Evolutionary conservation across 2,329 filamentous ascomycete species (phyloP), one percentile per base, ranked within the genome.

Genomic region (Mariannaea sp.): DNA sequence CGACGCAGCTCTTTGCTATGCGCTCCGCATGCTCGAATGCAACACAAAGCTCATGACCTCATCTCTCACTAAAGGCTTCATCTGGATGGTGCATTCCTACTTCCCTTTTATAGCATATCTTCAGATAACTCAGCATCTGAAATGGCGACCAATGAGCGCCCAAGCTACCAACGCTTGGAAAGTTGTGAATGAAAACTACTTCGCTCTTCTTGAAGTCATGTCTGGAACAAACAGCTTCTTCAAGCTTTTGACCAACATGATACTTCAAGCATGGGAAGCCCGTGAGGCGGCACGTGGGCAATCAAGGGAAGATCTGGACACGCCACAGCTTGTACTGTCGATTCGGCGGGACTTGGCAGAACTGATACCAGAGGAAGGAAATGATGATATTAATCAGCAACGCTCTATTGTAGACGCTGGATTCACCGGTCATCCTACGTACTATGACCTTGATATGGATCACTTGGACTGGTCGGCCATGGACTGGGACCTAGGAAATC

Each of bases 71-170:
- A 65, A 64, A 5, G 64, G 72, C 0, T 77, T 68, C 35, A 58
- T 36, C 3, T 79, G 77, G 76, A 66, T 72, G 7, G 36, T 67
- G 1, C 58, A 68, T 1, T 65, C 68, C 1, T 64, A 76, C 45
- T 74, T 76, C 20, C 76, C 75, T 0, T 68, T 78, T n/a, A 68
- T 71, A 0, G 74, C 71, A 0, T 78, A 76, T 32, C 62, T 75
- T 14, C 70, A 75, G 24, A 61, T 77, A 4, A 56, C 72, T 1
- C 69, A 73, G 20, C 66, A 72, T 4, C 38, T 77, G 10, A 65
- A 59, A 9, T 52, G 49, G 39, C 55, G 62, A 3, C 68, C 65
- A 0, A 45, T 45, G 2, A 63, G 63, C 16, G 24, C 49, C 0
- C 54, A 59, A 5, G 68, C 65, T 4, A 62, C 63, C 5, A 58